These are phyloP conservation scores for Ceratocystis destructans DNA, from an alignment of 2,329 filamentous ascomycete species.

Conservation along the genomic window DNA sequence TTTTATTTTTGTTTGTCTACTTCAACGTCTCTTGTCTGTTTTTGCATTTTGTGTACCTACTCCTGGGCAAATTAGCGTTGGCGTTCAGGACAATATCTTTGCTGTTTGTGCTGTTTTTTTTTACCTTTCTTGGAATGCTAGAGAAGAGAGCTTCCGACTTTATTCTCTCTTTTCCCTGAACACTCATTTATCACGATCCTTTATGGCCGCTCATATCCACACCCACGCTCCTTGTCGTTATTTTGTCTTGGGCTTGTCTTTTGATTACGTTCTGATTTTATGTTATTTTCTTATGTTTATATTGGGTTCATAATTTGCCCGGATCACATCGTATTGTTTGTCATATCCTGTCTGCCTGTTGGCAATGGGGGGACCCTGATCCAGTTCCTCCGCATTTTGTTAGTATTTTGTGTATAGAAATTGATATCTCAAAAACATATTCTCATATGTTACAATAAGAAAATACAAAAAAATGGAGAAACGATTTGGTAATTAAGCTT, in stretches of 20 bases:
- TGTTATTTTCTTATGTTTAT: background rate
- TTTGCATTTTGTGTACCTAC: slow-evolving; percentile 15
- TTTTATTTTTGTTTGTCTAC: slow-evolving; percentile 11
- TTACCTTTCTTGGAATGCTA: background rate
- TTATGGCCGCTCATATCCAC: slow-evolving; percentile 3
- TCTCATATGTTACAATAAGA: slow-evolving; percentile 5
- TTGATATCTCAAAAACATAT: slow-evolving; percentile 10
- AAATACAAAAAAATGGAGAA: slow-evolving; percentile 13
- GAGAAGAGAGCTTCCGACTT: background rate
- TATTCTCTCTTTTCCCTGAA: background rate
- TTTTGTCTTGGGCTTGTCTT: background rate
- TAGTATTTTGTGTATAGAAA: slow-evolving; percentile 18
- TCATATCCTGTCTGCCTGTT: slow-evolving; percentile 18
- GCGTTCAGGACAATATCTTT: slow-evolving; percentile 15
- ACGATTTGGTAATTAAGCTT: background rate
- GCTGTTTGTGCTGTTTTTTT: slow-evolving; percentile 9
- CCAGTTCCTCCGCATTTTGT: slow-evolving; percentile 15
- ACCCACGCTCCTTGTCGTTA: slow-evolving; percentile 6
- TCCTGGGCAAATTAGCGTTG: slow-evolving; percentile 17
- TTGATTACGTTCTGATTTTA: background rate
- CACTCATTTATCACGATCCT: slow-evolving; percentile 10
- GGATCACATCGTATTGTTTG: slow-evolving; percentile 18
- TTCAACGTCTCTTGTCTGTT: slow-evolving; percentile 3
- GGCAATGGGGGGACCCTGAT: slow-evolving; percentile 16
- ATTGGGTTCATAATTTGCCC: slow-evolving; percentile 14